Conservation (phyloP, 805 yeast species). For the Torulaspora maleeae region DNA sequence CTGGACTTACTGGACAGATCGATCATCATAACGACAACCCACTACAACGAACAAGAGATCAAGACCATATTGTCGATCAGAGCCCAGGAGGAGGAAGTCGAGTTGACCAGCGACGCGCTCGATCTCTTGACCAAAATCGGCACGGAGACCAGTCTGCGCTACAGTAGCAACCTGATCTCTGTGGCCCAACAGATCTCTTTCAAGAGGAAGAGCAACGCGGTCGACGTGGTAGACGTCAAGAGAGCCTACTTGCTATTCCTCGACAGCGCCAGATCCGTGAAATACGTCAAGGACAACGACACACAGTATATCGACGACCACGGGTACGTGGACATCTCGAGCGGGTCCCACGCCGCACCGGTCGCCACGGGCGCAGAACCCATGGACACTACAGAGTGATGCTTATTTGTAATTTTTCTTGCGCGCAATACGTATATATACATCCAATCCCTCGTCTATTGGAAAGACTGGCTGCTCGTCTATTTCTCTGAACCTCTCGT, state of each 20-base stretch:
- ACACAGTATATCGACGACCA: slow-evolving; percentile 71
- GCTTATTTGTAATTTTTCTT: slow-evolving; percentile 1
- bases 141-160: slow-evolving; percentile 82
- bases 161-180: slow-evolving; percentile 84
- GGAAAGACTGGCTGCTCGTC: not conserved
- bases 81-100: slow-evolving; percentile 91
- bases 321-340: slow-evolving; percentile 62
- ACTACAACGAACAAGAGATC: slow-evolving; percentile 78
- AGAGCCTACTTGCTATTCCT: slow-evolving; percentile 81
- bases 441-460: not conserved
- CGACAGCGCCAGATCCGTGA: slow-evolving; percentile 86
- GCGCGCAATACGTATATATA: slow-evolving; percentile 2
- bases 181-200: slow-evolving; percentile 83
- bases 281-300: slow-evolving; percentile 67
- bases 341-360: slow-evolving; percentile 37
- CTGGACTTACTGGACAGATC: slow-evolving; percentile 90
- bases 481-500: slow-evolving; percentile 68
- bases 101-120: slow-evolving; percentile 73
- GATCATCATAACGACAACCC: slow-evolving; percentile 80
- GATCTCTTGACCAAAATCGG: slow-evolving; percentile 87
- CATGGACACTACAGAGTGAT: slow-evolving; percentile 35
- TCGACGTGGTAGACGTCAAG: slow-evolving; percentile 79
- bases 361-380: slow-evolving; percentile 30
- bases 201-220: slow-evolving; percentile 63
- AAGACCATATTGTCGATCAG: slow-evolving; percentile 81